Evolutionary conservation across 2,329 filamentous ascomycete genomes (phyloP).

Genomic region (Paecilomyces dactylethromorphus): DNA sequence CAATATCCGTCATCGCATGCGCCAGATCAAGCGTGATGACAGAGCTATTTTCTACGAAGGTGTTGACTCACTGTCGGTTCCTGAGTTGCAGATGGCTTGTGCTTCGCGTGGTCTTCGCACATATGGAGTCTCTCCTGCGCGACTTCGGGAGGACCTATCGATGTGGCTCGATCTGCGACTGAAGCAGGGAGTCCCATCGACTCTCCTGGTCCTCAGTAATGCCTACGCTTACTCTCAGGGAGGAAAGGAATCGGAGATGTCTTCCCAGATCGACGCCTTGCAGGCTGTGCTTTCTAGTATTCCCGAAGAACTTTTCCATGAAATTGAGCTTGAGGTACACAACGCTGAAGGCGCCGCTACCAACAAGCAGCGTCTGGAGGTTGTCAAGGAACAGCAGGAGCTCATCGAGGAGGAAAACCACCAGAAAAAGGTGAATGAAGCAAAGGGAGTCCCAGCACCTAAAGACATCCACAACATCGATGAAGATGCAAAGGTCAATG

Average conservation of each 20-base stretch:
- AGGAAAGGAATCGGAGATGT: conserved; percentile 73
- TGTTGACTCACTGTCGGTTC: conserved; percentile 85
- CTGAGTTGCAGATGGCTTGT: conserved; percentile 86
- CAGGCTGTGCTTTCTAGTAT: conserved; percentile 90
- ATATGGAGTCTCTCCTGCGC: conserved; percentile 80
- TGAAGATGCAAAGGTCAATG: conserved; percentile 59
- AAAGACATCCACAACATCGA: conserved; percentile 91
- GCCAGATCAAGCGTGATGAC: conserved; percentile 98
- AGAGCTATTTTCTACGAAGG: conserved; percentile 90
- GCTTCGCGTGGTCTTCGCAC: conserved; percentile 88
- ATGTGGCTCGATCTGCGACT: conserved; percentile 93
- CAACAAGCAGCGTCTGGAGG: conserved; percentile 97
- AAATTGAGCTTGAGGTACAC: conserved; percentile 97
- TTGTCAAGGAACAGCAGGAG: conserved; percentile 96
- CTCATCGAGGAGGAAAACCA: conserved; percentile 95
- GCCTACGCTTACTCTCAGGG: conserved; percentile 85
- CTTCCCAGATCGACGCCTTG: conserved; percentile 85
- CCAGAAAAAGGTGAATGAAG: conserved; percentile 76
- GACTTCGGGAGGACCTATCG: conserved; percentile 81
- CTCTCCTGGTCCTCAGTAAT: conserved; percentile 89
- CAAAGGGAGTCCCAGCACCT: conserved; percentile 65
- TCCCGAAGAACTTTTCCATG: conserved; percentile 97
- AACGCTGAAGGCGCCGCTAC: conserved; percentile 94
- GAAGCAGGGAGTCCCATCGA: conserved; percentile 92
- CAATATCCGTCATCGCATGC: conserved; percentile 94